Percentiles rank a stretch among this genome's conserved stretches.
Conservation (phyloP, 495 filamentous ascomycete species). For the Mycothermus thermophilus region DNA sequence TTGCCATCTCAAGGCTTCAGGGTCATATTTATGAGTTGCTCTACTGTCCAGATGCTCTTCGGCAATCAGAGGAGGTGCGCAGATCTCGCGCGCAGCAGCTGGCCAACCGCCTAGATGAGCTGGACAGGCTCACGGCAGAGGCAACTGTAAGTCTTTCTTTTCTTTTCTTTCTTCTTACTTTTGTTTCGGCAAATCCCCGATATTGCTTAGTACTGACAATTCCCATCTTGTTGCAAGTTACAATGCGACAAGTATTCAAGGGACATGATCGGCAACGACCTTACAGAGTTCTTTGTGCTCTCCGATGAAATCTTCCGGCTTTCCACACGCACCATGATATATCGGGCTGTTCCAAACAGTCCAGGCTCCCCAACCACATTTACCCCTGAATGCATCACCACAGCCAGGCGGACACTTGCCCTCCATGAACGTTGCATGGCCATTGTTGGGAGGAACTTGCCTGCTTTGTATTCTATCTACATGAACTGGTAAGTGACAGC, state of each 20-base stretch:
- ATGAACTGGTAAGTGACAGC: slow-evolving; percentile 41
- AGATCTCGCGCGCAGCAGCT: background rate
- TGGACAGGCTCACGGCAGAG: background rate
- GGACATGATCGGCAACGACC: slow-evolving; percentile 3
- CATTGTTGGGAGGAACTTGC: slow-evolving; percentile 28
- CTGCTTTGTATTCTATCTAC: slow-evolving; percentile 37
- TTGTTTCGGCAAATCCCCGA: background rate
- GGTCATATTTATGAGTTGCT: slow-evolving; percentile 12
- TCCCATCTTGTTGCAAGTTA: background rate
- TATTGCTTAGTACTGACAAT: too few relatives aligned
- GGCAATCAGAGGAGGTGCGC: slow-evolving; percentile 3
- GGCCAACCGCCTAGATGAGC: background rate
- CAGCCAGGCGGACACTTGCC: slow-evolving; percentile 39
- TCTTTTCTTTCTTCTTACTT: background rate
- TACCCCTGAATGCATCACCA: slow-evolving; percentile 41
- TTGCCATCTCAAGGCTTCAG: slow-evolving; percentile 5
- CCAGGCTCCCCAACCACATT: slow-evolving; percentile 34
- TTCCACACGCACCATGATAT: slow-evolving; percentile 39
- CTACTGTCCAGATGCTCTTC: slow-evolving; percentile 8
- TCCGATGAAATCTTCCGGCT: slow-evolving; percentile 43
- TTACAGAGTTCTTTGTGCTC: slow-evolving; percentile 31
- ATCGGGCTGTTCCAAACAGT: slow-evolving; percentile 44
- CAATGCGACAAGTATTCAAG: background rate
- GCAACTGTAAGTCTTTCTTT: background rate
- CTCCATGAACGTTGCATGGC: slow-evolving; percentile 38